Base-by-base conservation (phyloP, 2,329 filamentous ascomycete species). In the Ascochyta viciae-villosae region DNA sequence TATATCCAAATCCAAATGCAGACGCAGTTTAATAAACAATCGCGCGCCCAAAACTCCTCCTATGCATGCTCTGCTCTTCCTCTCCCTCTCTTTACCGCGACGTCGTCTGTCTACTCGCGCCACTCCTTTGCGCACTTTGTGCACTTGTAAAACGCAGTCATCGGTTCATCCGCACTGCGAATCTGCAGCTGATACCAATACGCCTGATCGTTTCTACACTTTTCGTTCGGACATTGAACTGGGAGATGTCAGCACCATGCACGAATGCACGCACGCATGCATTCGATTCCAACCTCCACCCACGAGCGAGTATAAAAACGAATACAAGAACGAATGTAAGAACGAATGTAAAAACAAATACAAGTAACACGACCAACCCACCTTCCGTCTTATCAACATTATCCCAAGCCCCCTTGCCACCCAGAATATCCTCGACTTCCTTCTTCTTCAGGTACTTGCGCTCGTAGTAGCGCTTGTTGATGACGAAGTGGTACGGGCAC, bases 111-210 rank as follows among this genome's bases (percentile, higher is more conserved):
- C 43, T 51, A 59, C 34, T 59, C 56, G 42, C 56, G 51, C 56
- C 56, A 59, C 44, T 59, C 56, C 43, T 59, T 59, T 15, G 51
- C 56, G 34, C 56, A 59, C 19, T 55, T 55, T 40, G 56, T 59
- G 38, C 56, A 59, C 51, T 92, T 95, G 79, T 89, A 96, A 78
- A 98, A 98, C 58, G 88, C 94, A 64, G 95, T 99, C 90, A 96
- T 97, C 58, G 95, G 95, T 83, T 99, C 95, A 79, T 99, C 95
- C 48, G 95, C 95, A 82, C 92, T 96, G 67, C 95, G 88, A 78
- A 98, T 98, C 83, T 99, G 95, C 67, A 98, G 87, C 82, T 96
- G 92, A 81, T 93, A 96, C 81, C 94, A 98, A 62, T 93, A 96
- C 3, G 95, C 95, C 80, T 92, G 87, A 58, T 87, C 84, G 61